Conservation (phyloP, 352 stramenopile species). For the Pythium sukuiense region DNA sequence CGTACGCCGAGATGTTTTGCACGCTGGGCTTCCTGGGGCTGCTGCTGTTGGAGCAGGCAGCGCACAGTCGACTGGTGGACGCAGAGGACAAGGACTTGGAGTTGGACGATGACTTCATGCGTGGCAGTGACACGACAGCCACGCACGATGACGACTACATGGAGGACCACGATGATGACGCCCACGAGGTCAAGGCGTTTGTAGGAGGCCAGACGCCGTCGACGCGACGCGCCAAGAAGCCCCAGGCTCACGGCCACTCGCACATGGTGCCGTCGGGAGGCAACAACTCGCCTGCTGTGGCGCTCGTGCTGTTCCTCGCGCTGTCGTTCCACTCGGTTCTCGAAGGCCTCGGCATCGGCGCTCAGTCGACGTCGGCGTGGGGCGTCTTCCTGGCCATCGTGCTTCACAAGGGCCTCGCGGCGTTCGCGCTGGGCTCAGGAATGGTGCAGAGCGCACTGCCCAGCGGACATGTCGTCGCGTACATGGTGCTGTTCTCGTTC, state of each 20-base stretch:
- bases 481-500: conserved; percentile 57
- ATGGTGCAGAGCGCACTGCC: conserved; percentile 65
- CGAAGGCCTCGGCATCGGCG: conserved; percentile 73
- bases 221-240: not conserved
- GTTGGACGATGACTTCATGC: conserved; percentile 31
- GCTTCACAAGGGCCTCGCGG: conserved; percentile 76
- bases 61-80: conserved; percentile 48
- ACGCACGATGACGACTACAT: conserved; percentile 34
- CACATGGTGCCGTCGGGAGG: conserved; percentile 29
- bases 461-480: conserved; percentile 39
- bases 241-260: conserved; percentile 26
- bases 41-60: conserved; percentile 65
- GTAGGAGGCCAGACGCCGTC: conserved; percentile 18
- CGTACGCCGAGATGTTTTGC: conserved; percentile 81
- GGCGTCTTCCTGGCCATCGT: conserved; percentile 77
- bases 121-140: conserved; percentile 36
- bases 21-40: conserved; percentile 69
- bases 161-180: conserved; percentile 43
- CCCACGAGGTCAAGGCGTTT: conserved; percentile 26
- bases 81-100: conserved; percentile 36
- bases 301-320: conserved; percentile 72
- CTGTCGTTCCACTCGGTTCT: conserved; percentile 83
- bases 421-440: conserved; percentile 68
- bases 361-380: conserved; percentile 68
- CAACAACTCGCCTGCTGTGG: conserved; percentile 51